Evolutionary conservation across 257 asterid genomes (phyloP).

Genomic region (Nicotiana undulata): DNA sequence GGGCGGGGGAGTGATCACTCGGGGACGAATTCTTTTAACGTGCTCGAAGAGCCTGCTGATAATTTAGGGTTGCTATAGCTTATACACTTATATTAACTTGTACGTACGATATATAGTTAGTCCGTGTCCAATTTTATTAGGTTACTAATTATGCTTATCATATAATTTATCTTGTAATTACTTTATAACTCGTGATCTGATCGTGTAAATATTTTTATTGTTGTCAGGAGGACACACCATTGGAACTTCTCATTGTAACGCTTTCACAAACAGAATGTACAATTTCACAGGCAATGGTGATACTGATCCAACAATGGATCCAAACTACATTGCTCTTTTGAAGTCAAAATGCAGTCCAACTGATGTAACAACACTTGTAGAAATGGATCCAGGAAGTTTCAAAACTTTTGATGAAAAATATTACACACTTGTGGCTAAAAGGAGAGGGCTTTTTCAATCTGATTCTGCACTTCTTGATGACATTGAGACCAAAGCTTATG

Average conservation of each 20-base stretch:
- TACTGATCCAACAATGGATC: conserved; percentile 46
- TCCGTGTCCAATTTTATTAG: too few species aligned
- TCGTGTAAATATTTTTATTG: neutral
- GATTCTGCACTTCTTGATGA: conserved; percentile 49
- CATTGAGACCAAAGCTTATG: conserved; percentile 25
- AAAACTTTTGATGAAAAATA: conserved; percentile 32
- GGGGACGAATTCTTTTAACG: too few species aligned
- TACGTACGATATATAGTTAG: too few species aligned
- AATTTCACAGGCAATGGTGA: conserved; percentile 63
- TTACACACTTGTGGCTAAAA: conserved; percentile 28
- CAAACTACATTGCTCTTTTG: conserved; percentile 29
- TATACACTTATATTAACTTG: too few species aligned
- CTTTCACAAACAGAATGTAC: conserved; percentile 46
- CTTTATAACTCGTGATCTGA: too few species aligned
- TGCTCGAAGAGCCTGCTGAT: too few species aligned
- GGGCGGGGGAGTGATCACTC: too few species aligned
- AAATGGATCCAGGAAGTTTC: conserved; percentile 60
- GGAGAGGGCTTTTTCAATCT: conserved; percentile 38
- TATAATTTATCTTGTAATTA: too few species aligned
- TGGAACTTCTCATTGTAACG: conserved; percentile 43
- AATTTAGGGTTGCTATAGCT: too few species aligned
- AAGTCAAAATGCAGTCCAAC: conserved; percentile 29
- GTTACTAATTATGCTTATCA: too few species aligned
- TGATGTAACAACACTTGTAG: conserved; percentile 34
- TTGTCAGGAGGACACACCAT: conserved; percentile 49